Evolutionary conservation across 129 eudicot genomes (phyloP).

Genomic region (Tanacetum coccineum): DNA sequence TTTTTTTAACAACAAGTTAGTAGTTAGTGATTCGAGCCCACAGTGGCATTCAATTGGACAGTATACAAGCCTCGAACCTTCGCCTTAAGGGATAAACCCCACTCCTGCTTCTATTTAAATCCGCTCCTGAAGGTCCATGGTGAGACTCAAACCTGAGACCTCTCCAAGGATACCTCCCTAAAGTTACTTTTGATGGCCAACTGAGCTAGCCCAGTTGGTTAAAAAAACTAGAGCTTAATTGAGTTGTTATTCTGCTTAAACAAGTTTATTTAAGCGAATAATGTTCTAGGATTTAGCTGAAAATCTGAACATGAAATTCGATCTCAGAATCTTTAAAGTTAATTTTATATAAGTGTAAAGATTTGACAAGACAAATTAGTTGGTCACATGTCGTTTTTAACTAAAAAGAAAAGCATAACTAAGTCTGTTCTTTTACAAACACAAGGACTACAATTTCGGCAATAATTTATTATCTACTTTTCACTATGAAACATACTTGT

Average conservation of each 20-base stretch:
- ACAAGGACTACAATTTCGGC: slow-evolving; percentile 27
- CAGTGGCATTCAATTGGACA: too few relatives aligned
- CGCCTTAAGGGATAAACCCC: too few relatives aligned
- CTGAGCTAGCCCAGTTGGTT: too few relatives aligned
- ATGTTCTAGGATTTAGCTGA: not conserved
- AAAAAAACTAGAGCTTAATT: too few relatives aligned
- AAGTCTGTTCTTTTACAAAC: slow-evolving; percentile 13
- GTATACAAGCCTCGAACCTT: too few relatives aligned
- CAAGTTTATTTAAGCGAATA: not conserved
- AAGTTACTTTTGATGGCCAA: too few relatives aligned
- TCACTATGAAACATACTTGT: slow-evolving; percentile 27
- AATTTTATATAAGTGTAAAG: not conserved
- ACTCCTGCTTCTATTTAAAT: too few relatives aligned
- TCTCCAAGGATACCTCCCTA: too few relatives aligned
- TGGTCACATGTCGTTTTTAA: slow-evolving; percentile 15
- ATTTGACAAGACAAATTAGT: not conserved
- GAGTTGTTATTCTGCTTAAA: not conserved
- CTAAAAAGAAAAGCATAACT: not conserved
- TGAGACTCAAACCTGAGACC: too few relatives aligned
- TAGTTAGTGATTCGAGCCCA: too few relatives aligned
- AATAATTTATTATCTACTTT: slow-evolving; percentile 22
- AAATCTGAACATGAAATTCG: not conserved
- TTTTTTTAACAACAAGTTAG: too few relatives aligned
- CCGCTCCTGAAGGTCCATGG: too few relatives aligned
- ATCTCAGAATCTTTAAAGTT: not conserved